Evolutionary conservation across 768 basidiomycete genomes (phyloP).

Genomic region (Hygrocybe punicea): DNA sequence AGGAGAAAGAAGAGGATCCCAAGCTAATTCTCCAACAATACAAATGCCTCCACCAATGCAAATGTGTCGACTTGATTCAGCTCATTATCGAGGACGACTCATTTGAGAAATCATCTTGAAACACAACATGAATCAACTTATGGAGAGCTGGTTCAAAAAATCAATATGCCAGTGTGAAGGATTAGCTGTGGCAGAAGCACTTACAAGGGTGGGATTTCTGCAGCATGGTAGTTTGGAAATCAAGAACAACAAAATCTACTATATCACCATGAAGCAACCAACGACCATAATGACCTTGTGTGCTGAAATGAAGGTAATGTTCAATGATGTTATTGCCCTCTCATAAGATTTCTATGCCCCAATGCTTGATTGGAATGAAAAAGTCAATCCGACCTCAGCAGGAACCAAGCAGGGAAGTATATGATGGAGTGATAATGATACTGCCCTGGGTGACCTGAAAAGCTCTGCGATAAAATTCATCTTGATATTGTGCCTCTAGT

Average conservation of each 20-base stretch:
- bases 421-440: not conserved
- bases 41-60: too few species aligned
- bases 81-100: constrained; percentile 14
- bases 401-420: not conserved
- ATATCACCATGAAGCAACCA: constrained; percentile 6
- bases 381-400: constrained; percentile 8
- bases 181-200: constrained; percentile 1
- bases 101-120: constrained; percentile 7
- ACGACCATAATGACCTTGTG: constrained; percentile 10
- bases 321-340: constrained; percentile 11
- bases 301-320: constrained; percentile 14
- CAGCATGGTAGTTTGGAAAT: constrained; percentile 11
- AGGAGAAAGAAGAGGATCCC: too few species aligned
- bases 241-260: constrained; percentile 17
- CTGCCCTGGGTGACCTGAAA: not conserved
- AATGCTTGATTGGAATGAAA: constrained; percentile 14
- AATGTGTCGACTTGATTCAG: constrained; percentile 1
- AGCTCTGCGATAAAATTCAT: constrained; percentile 7
- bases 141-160: constrained; percentile 8
- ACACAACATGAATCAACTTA: constrained; percentile 18
- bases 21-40: not conserved
- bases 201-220: constrained; percentile 1
- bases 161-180: not conserved
- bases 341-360: constrained; percentile 19
- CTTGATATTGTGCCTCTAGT: constrained; percentile 14